Base-by-base conservation (phyloP, 805 yeast species). In the Metschnikowia santaceciliae region DNA sequence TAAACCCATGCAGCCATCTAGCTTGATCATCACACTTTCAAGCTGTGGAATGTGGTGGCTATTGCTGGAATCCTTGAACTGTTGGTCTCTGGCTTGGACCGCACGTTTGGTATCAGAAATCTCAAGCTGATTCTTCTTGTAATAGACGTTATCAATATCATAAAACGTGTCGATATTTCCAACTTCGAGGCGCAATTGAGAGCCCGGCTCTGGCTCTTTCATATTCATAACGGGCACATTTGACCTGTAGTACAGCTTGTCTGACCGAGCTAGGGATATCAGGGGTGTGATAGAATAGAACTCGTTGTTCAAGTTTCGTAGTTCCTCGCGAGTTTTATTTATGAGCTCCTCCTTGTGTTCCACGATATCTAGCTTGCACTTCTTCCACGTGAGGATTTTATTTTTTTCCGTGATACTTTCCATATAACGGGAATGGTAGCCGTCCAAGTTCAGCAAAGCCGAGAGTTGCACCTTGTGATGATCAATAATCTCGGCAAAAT, bases 301-400 rank as follows among this genome's bases (percentile, higher is more conserved):
- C 38, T 70, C 72, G 30, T 67, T 55, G 46, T 70, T 54, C 15
- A 73, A 54, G 10, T 62, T 53, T 41, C 56, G 53, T 26, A 73
- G 61, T 41, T 70, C 65, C 19, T 56, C 56, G 30, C 62, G 52
- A 5, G 71, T 64, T 26, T 65, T 55, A 33, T 58, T 49, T 13
- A 68, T 57, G 32, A 70, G 54, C 38, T 65, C 50, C 19, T 64
- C 58, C 50, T 67, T 68, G 26, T 59, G 52, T 6, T 58, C 54
- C 15, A 61, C 42, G 44, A 71, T 56, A 22, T 66, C 58, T 19
- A 52, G 55, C 36, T 62, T 58, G 56, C 64, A 72, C 42, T 64
- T 68, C 39, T 68, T 60, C 77, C 77, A 74, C n/a, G 69, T 51
- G 3, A 69, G 63, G 3, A 52, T 52, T 20, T 64, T 57, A 39